These are phyloP conservation scores for Didymella lethalis DNA, from an alignment of 2,329 filamentous ascomycete species.

Conservation along the genomic window DNA sequence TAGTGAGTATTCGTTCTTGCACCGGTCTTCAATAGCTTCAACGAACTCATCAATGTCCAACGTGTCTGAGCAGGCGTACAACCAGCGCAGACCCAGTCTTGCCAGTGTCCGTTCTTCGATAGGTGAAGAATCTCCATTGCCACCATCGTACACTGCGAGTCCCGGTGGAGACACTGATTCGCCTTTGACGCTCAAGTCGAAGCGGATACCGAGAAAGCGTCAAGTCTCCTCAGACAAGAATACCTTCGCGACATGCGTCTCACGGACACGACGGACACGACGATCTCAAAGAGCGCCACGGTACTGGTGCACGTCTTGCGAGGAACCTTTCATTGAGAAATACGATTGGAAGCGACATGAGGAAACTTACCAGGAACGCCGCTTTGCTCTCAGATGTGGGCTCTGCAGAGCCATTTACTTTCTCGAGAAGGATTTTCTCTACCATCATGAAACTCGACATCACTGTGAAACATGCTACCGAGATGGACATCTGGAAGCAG, in stretches of 20 bases:
- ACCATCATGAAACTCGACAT: constrained; percentile 69
- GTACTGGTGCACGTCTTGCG: constrained; percentile 56
- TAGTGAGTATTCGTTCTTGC: constrained; percentile 31
- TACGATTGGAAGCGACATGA: constrained; percentile 74
- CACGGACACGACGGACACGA: constrained; percentile 32
- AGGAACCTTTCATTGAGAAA: constrained; percentile 70
- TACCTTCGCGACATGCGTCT: constrained; percentile 42
- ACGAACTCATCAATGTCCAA: constrained; percentile 34
- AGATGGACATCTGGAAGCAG: constrained; percentile 56
- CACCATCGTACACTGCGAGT: constrained; percentile 7
- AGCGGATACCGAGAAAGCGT: constrained; percentile 20
- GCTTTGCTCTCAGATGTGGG: constrained; percentile 69
- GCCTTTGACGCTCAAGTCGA: not conserved
- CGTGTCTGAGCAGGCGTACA: constrained; percentile 23
- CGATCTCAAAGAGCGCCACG: constrained; percentile 33
- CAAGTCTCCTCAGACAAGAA: constrained; percentile 27
- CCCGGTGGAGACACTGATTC: constrained; percentile 12
- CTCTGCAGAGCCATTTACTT: constrained; percentile 71
- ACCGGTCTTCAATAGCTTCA: constrained; percentile 35
- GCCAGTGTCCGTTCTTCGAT: constrained; percentile 16
- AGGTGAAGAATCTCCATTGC: constrained; percentile 10
- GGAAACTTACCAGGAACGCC: constrained; percentile 71
- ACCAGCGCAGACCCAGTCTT: constrained; percentile 26
- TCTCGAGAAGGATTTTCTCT: constrained; percentile 70
- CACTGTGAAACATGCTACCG: constrained; percentile 65